These are phyloP conservation scores for Pyrenophora graminea DNA, from an alignment of 2,329 filamentous ascomycete genomes.

Conservation along the genomic window DNA sequence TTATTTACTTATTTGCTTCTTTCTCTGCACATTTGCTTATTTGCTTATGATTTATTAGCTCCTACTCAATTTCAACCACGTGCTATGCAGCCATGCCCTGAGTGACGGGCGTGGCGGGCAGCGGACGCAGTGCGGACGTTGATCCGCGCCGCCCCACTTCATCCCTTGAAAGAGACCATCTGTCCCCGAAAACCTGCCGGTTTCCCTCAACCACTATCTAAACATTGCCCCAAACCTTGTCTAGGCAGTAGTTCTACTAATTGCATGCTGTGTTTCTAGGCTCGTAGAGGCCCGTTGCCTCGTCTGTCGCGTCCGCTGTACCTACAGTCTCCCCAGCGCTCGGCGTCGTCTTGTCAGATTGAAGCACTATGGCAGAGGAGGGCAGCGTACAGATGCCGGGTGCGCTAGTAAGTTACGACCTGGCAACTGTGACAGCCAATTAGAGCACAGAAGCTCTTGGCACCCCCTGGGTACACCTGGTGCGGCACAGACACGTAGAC, in stretches of 20 bases:
- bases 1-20: no score
- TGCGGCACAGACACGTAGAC: no score
- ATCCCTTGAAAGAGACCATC: not conserved
- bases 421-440: no score
- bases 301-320: conserved; percentile 12
- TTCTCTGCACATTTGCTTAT: no score
- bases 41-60: no score
- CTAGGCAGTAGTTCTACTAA: conserved; percentile 1
- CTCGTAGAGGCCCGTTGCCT: conserved; percentile 21
- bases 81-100: not conserved
- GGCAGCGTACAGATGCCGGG: no score
- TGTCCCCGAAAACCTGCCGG: conserved; percentile 1
- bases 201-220: conserved; percentile 1
- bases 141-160: conserved; percentile 3
- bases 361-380: no score
- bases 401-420: no score
- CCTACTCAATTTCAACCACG: not conserved
- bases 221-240: not conserved
- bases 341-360: no score
- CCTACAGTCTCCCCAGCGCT: conserved; percentile 20
- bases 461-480: no score
- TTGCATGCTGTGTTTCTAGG: conserved; percentile 9
- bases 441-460: no score
- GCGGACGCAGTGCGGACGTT: not conserved
- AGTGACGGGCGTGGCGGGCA: not conserved